Evolutionary conservation across 768 basidiomycete species (phyloP), one percentile per base, ranked within the genome.

Genomic region (Xerocomellus chrysenteron): DNA sequence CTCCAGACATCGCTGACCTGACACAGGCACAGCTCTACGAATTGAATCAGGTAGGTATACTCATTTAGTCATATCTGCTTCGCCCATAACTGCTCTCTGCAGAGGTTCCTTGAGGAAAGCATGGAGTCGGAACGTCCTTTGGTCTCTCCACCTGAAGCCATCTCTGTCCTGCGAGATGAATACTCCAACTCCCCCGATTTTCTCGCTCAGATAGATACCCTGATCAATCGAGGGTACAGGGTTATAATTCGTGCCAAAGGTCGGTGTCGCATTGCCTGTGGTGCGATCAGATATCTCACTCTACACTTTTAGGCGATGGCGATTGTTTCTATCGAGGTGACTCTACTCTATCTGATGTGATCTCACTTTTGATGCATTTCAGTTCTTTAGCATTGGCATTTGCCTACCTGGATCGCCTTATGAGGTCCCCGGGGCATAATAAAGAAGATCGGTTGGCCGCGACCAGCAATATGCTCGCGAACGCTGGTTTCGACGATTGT

Each of bases 321-420:
- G 90, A 91, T 69, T 96, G 94, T 68, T 96, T 95, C 72, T 97
- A 95, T 70, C 80, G 94, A 79, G 87, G 91, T 91, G 68, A 78
- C 74, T 68, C 54, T 39, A 26, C 24, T 55, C 36, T 41, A 17
- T 17, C 26, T 37, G 35, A n/a, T n/a, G 24, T 12, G 41, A 59
- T 37, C 52, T 40, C 44, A 42, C 44, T 52, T 50, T 58, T 62
- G 55, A 62, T 60, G 49, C 52, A 63, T 58, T 60, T 55, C 61
- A 56, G 49, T 58, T 63, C 17, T 42, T 55, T 69, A 92, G 93
- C 93, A 12, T 78, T 94, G 49, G 90, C 85, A 8, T 92, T 92
- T 62, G 85, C 91, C 7, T 93, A 89, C 67, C 74, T 95, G 33
- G 84, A 91, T 47, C 79, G 82, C n/a, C 77, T 95, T 30, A 65